phyloP scores from a whole-genome alignment of 805 yeast species.

The Myxozyma neotropica region DNA sequence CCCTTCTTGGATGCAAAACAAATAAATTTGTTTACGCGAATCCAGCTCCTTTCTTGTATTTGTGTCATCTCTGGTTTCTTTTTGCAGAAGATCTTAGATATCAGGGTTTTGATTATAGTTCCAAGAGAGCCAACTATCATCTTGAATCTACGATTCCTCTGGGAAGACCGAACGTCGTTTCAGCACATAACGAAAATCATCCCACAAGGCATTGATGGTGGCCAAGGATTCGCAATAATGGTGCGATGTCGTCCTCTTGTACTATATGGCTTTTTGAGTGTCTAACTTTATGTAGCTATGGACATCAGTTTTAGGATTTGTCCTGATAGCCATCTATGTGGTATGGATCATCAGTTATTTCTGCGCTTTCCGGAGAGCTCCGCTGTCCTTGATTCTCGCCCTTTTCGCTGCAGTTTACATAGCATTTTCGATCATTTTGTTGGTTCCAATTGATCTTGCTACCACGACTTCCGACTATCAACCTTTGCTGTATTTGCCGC shows the following conservation, averaged over 20 bases:
- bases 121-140: no score
- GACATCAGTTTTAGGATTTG: conserved; percentile 37
- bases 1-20: no score
- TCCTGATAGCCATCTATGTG: conserved; percentile 41
- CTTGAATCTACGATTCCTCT: no score
- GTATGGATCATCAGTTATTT: conserved; percentile 45
- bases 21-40: no score
- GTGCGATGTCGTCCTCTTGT: not conserved
- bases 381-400: conserved; percentile 51
- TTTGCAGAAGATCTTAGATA: no score
- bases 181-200: no score
- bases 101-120: no score
- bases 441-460: conserved; percentile 74
- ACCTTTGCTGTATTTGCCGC: conserved; percentile 54
- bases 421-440: conserved; percentile 72
- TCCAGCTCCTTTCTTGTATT: no score
- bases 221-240: not conserved
- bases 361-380: conserved; percentile 44
- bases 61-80: no score
- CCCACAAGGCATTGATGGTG: no score
- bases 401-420: conserved; percentile 64
- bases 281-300: conserved; percentile 13
- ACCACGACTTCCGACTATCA: conserved; percentile 51
- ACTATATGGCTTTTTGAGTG: not conserved
- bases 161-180: no score